Conservation (phyloP, 495 filamentous ascomycete species). For the Viridothelium virens region DNA sequence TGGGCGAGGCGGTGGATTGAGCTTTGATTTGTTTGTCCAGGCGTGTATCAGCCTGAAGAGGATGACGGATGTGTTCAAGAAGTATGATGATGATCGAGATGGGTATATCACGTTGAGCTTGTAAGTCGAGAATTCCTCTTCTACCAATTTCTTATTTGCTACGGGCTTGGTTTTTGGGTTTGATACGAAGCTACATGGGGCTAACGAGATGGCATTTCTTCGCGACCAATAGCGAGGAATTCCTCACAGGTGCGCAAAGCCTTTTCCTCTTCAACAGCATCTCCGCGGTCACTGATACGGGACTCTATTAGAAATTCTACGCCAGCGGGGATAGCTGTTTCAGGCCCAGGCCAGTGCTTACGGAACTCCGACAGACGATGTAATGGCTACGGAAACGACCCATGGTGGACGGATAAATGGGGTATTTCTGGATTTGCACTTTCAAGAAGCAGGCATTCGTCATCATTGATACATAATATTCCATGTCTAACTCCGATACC, state of each 20-base stretch:
- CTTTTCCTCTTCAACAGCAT: slow-evolving; percentile 41
- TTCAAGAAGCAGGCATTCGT: not conserved
- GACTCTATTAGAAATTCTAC: slow-evolving; percentile 37
- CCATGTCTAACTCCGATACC: slow-evolving; percentile 3
- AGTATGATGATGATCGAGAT: slow-evolving; percentile 93
- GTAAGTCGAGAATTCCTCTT: slow-evolving; percentile 26
- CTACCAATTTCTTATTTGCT: not conserved
- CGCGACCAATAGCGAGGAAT: slow-evolving; percentile 34
- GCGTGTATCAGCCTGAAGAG: slow-evolving; percentile 91
- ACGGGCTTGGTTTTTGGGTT: not conserved
- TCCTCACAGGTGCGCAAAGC: slow-evolving; percentile 41
- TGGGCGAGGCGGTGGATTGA: slow-evolving; percentile 55
- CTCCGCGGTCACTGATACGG: slow-evolving; percentile 37
- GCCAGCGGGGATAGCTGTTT: slow-evolving; percentile 17
- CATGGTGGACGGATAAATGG: not conserved
- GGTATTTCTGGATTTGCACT: not conserved
- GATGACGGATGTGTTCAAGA: slow-evolving; percentile 99
- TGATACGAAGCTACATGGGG: not conserved
- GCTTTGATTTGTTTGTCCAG: slow-evolving; percentile 96
- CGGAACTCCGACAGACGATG: not conserved
- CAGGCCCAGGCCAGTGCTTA: no score
- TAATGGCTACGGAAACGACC: not conserved
- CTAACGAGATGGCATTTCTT: slow-evolving; percentile 12
- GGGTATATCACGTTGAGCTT: slow-evolving; percentile 49
- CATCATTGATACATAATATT: not conserved